Evolutionary conservation across 2,329 filamentous ascomycete species (phyloP).

Genomic region (Colletotrichum agaves): DNA sequence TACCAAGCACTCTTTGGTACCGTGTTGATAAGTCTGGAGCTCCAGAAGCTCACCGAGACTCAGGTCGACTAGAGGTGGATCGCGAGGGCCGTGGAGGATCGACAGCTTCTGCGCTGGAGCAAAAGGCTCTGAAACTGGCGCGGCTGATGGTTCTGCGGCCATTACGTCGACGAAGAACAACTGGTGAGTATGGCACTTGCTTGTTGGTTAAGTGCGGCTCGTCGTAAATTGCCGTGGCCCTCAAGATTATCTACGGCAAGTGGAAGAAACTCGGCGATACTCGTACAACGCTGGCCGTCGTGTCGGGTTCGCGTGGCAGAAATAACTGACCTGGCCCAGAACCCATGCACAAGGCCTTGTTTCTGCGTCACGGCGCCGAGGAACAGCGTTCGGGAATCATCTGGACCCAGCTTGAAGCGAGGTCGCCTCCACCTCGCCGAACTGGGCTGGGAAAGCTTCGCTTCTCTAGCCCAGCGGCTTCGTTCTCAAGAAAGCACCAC

Average conservation of each 20-base stretch:
- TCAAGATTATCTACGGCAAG: constrained; percentile 21
- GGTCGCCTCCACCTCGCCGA: constrained; percentile 9
- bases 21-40: constrained; percentile 74
- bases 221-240: constrained; percentile 8
- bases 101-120: constrained; percentile 57
- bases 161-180: constrained; percentile 38
- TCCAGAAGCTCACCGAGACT: constrained; percentile 79
- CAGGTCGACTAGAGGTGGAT: constrained; percentile 76
- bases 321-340: constrained; percentile 23
- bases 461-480: constrained; percentile 1
- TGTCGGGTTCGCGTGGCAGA: constrained; percentile 24
- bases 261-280: constrained; percentile 13
- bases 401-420: constrained; percentile 34
- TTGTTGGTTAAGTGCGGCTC: not conserved
- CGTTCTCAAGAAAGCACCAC: constrained; percentile 10
- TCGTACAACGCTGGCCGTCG: not conserved
- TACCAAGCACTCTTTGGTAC: constrained; percentile 74
- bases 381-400: constrained; percentile 29
- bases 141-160: constrained; percentile 44
- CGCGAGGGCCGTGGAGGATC: constrained; percentile 73
- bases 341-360: constrained; percentile 18
- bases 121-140: constrained; percentile 41
- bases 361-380: constrained; percentile 36
- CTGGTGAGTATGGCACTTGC: not conserved
- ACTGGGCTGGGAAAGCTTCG: constrained; percentile 18